Evolutionary conservation across 768 basidiomycete species (phyloP), one percentile per base, ranked within the genome.

Genomic region (Tylopilus vinaceipallidus): DNA sequence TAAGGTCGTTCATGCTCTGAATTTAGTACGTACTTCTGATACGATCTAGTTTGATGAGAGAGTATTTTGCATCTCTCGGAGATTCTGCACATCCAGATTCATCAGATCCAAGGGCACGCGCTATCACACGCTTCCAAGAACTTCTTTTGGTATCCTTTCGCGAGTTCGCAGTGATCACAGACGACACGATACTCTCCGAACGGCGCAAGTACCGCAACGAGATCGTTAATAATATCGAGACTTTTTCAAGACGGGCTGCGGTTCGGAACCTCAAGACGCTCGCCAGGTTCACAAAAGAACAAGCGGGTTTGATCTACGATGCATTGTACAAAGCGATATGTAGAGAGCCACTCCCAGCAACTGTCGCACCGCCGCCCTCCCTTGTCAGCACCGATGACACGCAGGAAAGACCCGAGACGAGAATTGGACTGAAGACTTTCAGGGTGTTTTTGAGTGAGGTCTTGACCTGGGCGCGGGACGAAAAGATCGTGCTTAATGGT

Each of bases 101-200:
- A 13, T 66, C 77, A 7, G 95, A 98, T 58, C 87, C 94, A 8
- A 85, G 94, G 13, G 81, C 89, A 4, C 87, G 95, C 12, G 91
- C 93, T 19, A 95, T 98, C 60, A 98, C 94, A 9, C 86, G 90
- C 47, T 99, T 99, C 79, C 97, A 98, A 68, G 95, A 99, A 71
- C 82, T 93, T 1, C 83, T 98, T 35, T 84, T 98, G 7, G 86
- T 99, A 47, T 95, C 97, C 3, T 99, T 99, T 81, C 83, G 97
- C 49, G 97, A 99, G 65, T 98, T 99, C 66, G 88, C 91, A 4
- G 80, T 93, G 54, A 97, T 99, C 67, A 93, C 93, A 0, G 95
- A 98, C 59, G 97, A 98, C 10, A 88, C 88, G 16, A 98, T 99
- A 59, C 79, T 81, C 14, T 76, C 80, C 12, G 97, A 99, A 68